Base-by-base conservation (phyloP, 2,329 filamentous ascomycete species). In the Phyllosticta citriasiana region DNA sequence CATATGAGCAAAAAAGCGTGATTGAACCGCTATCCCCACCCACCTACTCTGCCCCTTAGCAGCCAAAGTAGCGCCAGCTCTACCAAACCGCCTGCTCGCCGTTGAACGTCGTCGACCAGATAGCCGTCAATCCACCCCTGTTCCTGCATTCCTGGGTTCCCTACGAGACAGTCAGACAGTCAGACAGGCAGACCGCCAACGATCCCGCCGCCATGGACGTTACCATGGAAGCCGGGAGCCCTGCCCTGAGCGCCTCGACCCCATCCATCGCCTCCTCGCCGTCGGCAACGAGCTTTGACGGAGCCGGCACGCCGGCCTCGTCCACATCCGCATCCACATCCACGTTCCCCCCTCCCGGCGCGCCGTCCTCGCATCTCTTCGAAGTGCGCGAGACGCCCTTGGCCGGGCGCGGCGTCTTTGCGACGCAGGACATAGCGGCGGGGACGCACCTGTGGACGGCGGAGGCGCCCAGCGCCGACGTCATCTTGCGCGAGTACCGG, bases 381-480 rank as follows among this genome's bases (percentile, higher is more conserved):
- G 65, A 69, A 16, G 69, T 79, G 52, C 72, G 68, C 61, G 64
- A 73, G n/a, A 79, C 77, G 8, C 69, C 71, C 6, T 69, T 69
- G 62, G 72, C 75, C 40, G 78, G 78, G 30, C 73, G 78, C 59
- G 78, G 76, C 50, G 74, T 79, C 57, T 75, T 79, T 62, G 77
- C 77, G 3, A 68, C 63, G 3, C 65, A 66, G 52, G 57, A 64
- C 25, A 73, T 80, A 2, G 62, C 72, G 8, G 59, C 67, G 5
- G 69, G 67, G 52, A 75, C 75, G 0, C 63, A 72, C 7, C 63
- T 80, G 7, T 73, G 71, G 63, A 68, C 68, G 19, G 72, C 74
- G 19, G 65, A 68, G n/a, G 70, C 73, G 19, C 71, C 77, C 1
- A 69, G 72, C 3, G 68, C 75, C 1, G 71, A 71, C 30, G 74